These are phyloP conservation scores for Ceratocystis harringtonii DNA, from an alignment of 2,329 filamentous ascomycete species.

Conservation along the genomic window DNA sequence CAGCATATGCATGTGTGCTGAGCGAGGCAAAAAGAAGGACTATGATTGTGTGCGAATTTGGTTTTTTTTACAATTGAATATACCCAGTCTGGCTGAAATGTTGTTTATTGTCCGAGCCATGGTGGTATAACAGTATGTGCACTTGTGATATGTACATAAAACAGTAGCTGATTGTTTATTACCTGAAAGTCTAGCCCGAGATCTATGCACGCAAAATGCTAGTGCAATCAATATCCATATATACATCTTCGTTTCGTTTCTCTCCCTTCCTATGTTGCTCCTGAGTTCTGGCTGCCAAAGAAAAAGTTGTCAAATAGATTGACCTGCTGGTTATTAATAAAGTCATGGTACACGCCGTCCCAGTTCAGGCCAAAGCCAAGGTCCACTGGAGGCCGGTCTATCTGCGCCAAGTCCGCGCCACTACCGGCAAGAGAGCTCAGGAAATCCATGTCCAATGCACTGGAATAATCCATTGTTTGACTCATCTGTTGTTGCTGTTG, in stretches of 20 bases:
- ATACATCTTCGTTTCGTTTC: neutral
- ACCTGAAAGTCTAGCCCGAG: neutral
- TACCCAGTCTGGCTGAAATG: neutral
- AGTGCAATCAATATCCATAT: neutral
- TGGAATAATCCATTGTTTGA: constrained; percentile 28
- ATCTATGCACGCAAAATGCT: neutral
- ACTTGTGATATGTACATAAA: neutral
- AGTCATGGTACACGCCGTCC: constrained; percentile 49
- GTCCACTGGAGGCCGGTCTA: constrained; percentile 40
- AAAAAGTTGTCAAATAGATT: constrained; percentile 61
- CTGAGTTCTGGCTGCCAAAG: constrained; percentile 41
- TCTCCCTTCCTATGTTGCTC: constrained; percentile 16
- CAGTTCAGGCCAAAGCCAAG: constrained; percentile 53
- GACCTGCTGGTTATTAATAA: constrained; percentile 41
- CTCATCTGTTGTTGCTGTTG: neutral
- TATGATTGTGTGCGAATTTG: neutral
- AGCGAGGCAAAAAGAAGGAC: neutral
- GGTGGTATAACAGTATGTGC: neutral
- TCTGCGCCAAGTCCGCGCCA: constrained; percentile 13
- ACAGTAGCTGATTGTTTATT: too few relatives aligned
- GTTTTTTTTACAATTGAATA: constrained; percentile 1
- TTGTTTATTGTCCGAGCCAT: too few relatives aligned
- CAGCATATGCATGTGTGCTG: neutral
- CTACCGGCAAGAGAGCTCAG: constrained; percentile 29
- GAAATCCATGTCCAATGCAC: constrained; percentile 41